These are phyloP conservation scores for Centaurea solstitialis DNA, from an alignment of 129 eudicot genomes.

Conservation along the genomic window DNA sequence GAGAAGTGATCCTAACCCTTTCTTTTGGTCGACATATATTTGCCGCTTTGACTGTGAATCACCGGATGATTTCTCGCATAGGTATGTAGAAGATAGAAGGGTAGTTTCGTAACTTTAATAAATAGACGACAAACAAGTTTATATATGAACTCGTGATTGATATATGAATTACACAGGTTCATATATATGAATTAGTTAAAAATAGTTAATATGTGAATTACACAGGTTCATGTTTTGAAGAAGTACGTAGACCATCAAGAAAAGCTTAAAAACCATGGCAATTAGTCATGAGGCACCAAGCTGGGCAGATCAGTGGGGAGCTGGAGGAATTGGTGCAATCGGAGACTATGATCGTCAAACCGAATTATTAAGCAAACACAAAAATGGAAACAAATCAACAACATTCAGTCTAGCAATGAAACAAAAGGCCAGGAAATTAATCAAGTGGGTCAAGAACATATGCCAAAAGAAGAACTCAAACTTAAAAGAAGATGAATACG, in stretches of 20 bases:
- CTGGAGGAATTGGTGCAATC: slow-evolving; percentile 67
- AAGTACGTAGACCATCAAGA: neutral
- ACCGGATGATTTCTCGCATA: no score
- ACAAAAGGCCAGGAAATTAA: slow-evolving; percentile 44
- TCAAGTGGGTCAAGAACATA: slow-evolving; percentile 64
- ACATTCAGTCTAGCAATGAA: slow-evolving; percentile 34
- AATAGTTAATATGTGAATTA: no score
- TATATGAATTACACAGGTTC: no score
- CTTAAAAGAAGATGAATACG: neutral
- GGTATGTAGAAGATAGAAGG: no score
- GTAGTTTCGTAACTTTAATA: no score
- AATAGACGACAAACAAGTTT: no score
- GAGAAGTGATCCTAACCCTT: no score
- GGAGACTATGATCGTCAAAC: slow-evolving; percentile 26
- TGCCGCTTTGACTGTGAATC: no score
- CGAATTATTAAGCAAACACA: slow-evolving; percentile 30
- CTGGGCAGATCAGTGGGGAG: slow-evolving; percentile 93
- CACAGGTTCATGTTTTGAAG: neutral
- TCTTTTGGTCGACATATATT: no score
- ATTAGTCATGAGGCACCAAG: slow-evolving; percentile 48
- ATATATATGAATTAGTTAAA: no score
- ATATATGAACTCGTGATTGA: no score
- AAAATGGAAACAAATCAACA: slow-evolving; percentile 39
- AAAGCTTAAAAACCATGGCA: neutral
- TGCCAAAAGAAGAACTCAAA: slow-evolving; percentile 42